Evolutionary conservation across 2,329 filamentous ascomycete species (phyloP).

Genomic region (Eutypa lata): DNA sequence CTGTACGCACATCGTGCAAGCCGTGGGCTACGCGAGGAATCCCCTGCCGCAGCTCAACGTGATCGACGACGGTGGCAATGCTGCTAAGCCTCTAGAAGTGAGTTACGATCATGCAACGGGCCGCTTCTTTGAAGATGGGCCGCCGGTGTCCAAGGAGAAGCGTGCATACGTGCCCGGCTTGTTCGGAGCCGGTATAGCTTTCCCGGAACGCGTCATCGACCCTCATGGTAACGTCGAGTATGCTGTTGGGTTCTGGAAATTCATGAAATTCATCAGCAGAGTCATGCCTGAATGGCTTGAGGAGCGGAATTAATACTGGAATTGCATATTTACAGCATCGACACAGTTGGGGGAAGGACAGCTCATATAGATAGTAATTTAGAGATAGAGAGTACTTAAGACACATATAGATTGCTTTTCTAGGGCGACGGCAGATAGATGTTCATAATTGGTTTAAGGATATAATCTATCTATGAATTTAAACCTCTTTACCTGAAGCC

Average conservation of each 20-base stretch:
- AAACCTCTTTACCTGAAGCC: no score
- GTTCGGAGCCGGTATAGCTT: conserved; percentile 62
- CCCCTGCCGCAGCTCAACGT: conserved; percentile 43
- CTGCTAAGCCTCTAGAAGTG: conserved; percentile 9
- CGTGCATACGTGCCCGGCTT: conserved; percentile 45
- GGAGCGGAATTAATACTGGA: no score
- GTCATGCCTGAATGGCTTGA: conserved; percentile 50
- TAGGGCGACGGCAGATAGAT: no score
- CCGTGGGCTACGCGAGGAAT: conserved; percentile 54
- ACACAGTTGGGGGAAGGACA: no score
- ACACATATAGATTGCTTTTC: no score
- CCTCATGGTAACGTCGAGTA: conserved; percentile 59
- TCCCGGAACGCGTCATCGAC: conserved; percentile 58
- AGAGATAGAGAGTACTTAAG: no score
- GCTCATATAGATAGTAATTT: no score
- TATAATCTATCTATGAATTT: no score
- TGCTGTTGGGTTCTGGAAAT: conserved; percentile 63
- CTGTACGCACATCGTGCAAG: conserved; percentile 54
- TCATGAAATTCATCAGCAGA: conserved; percentile 59
- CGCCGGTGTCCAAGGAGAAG: conserved; percentile 20
- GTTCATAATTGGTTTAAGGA: no score
- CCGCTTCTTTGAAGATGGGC: conserved; percentile 42
- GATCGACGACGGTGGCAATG: conserved; percentile 31
- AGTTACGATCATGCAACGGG: conserved; percentile 36
- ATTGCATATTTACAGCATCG: no score